Base-by-base conservation (phyloP, 2,329 filamentous ascomycete genomes). In the Fusarium chlamydosporum region DNA sequence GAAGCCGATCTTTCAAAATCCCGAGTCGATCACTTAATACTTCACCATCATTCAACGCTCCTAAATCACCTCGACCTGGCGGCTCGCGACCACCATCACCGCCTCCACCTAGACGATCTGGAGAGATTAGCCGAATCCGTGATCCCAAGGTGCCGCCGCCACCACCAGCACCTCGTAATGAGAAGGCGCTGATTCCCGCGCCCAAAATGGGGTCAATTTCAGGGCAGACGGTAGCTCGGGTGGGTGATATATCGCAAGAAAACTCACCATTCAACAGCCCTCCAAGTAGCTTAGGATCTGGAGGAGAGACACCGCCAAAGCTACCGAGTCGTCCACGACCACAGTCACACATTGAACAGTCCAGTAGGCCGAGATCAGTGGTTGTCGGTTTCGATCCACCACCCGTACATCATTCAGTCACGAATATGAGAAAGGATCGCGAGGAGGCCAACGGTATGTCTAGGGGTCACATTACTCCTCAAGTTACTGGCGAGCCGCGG, bases 231-330 rank as follows among this genome's bases (percentile, higher is more conserved):
- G 31, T 62, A 53, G 29, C 38, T 61, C n/a, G 52, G 4, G 75
- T 60, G 51, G 47, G 65, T 7, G 67, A 65, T 11, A 67, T 77
- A 7, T 68, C 72, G 1, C 77, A 82, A 64, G 80, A 82, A 74
- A 76, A 89, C 0, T 97, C 95, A 1, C 94, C 95, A 0, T 97
- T 97, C 76, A 94, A 85, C 74, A 97, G 93, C 35, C 94, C 94
- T 18, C 93, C 94, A 0, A 90, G 89, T 71, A 95, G 91, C 75
- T 86, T 88, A 6, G 89, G 85, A 55, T 76, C 82, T 0, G 82
- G 85, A n/a, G 80, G 81, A n/a, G 80, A 82, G n/a, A 80, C 81
- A 8, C 83, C 83, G 9, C 85, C 86, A 2, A 80, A 79, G 56
- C 81, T 86, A 43, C 85, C 81, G 18, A 81, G 77, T 8, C 80